Percentiles rank a stretch among this genome's conserved stretches.
phyloP scores from a whole-genome alignment of 2,329 filamentous ascomycete genomes.

The Cyphellophora attinorum region DNA sequence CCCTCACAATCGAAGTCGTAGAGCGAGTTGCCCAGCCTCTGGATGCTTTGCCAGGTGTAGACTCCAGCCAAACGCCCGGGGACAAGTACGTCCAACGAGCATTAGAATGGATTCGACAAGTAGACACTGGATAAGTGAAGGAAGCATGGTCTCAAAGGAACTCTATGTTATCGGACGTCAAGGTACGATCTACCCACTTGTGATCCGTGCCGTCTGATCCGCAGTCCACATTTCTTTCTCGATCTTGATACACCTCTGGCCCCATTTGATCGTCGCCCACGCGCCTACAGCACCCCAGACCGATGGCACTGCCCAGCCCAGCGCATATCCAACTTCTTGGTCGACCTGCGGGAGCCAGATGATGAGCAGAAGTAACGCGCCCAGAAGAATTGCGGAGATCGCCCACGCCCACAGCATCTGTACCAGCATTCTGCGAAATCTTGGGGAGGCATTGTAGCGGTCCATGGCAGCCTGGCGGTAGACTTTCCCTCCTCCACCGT shows the following conservation, averaged over 20 bases:
- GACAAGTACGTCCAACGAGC: slow-evolving; percentile 23
- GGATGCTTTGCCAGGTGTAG: slow-evolving; percentile 1
- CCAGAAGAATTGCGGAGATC: slow-evolving; percentile 34
- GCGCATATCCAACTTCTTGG: slow-evolving; percentile 37
- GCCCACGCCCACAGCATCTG: slow-evolving; percentile 49
- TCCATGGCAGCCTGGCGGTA: slow-evolving; percentile 41
- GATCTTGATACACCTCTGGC: slow-evolving; percentile 31
- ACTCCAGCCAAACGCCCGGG: slow-evolving; percentile 18
- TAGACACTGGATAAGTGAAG: slow-evolving; percentile 7
- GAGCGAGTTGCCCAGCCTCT: slow-evolving; percentile 10
- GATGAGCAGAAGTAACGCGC: slow-evolving; percentile 35
- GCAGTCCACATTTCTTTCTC: slow-evolving; percentile 31
- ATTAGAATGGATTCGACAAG: slow-evolving; percentile 20
- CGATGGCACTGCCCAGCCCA: slow-evolving; percentile 32
- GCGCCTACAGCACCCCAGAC: slow-evolving; percentile 33
- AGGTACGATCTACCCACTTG: slow-evolving; percentile 1
- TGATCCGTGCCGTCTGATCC: slow-evolving; percentile 1
- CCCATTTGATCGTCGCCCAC: slow-evolving; percentile 35
- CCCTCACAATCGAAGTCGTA: slow-evolving; percentile 16
- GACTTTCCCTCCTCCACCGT: slow-evolving; percentile 48
- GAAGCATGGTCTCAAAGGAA: neutral
- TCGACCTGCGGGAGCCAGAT: slow-evolving; percentile 32
- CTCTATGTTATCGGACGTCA: neutral
- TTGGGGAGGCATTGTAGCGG: slow-evolving; percentile 43
- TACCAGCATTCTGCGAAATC: slow-evolving; percentile 44